Base-by-base conservation (phyloP, 345 rosid genomes). In the Lumnitzera littorea region DNA sequence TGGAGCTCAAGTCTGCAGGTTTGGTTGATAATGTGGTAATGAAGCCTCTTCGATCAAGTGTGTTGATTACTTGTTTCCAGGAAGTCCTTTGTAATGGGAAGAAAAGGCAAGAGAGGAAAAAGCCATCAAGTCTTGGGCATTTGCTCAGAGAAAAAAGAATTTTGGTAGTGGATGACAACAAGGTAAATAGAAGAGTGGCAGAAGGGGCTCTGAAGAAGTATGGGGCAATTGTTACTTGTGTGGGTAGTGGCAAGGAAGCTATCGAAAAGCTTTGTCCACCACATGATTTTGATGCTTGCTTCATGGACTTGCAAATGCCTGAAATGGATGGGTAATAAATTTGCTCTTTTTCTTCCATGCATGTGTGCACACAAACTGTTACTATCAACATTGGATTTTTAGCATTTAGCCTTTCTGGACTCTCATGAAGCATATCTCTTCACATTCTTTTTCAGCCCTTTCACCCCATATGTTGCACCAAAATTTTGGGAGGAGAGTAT, bases 231-330 rank as follows among this genome's bases (percentile, higher is more conserved):
- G 91, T 92, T 56, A 80, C 94, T 46, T 89, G 94, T 13, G 96
- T 90, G 60, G 91, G 77, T 47, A 82, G 91, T 57, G 98, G 97
- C 64, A 83, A 65, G 57, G 77, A 78, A 71, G 89, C 97, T 24
- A 31, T 92, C 27, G 67, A 62, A 63, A 73, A 70, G 81, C 97
- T 92, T 57, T 76, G 72, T 56, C 98, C 89, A 13, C 96, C 97
- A 51, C 98, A 92, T 67, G 62, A 67, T 29, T 92, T 92, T 20
- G 84, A 88, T 62, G 96, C 94, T 53, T 92, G 98, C 78, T 87
- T 92, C 77, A 92, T 92, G 97, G 98, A 92, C 72, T 80, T 86
- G 73, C 90, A 90, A 64, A 92, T 92, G 98, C 98, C 98, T 27
- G 98, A 84, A 77, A 84, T 89, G 86, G 96, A 92, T 46, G 98